Percentiles rank a stretch among this genome's conserved stretches.
These are phyloP conservation scores for Poa annua DNA, from an alignment of 176 grass and related monocot genomes.

Conservation along the genomic window DNA sequence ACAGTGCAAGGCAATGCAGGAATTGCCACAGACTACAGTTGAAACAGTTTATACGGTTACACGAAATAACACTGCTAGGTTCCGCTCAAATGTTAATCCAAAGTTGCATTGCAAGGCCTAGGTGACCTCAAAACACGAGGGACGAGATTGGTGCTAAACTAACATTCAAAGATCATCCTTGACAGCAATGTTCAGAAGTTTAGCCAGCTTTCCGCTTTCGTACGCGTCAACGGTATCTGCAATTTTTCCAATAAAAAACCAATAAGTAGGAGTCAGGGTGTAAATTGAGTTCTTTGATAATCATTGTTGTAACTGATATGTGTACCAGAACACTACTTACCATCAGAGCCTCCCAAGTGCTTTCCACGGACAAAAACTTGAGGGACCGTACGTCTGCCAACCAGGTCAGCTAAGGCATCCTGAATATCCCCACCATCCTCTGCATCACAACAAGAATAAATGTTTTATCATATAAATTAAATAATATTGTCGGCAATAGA, in stretches of 20 bases:
- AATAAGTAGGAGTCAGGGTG: neutral
- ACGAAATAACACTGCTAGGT: neutral
- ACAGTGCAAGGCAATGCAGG: neutral
- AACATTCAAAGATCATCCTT: constrained; percentile 58
- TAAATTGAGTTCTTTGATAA: neutral
- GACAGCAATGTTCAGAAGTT: constrained; percentile 54
- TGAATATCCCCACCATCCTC: constrained; percentile 72
- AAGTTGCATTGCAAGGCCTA: neutral
- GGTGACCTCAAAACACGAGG: constrained; percentile 11
- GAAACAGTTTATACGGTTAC: neutral
- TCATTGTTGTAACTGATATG: neutral
- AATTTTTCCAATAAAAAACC: constrained; percentile 15
- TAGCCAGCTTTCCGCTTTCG: constrained; percentile 60
- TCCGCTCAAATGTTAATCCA: constrained; percentile 8
- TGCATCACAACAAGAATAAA: constrained; percentile 35
- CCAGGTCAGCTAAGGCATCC: constrained; percentile 59
- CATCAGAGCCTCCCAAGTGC: constrained; percentile 73
- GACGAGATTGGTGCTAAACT: neutral
- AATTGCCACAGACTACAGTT: neutral
- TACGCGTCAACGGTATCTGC: constrained; percentile 71
- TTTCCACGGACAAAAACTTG: constrained; percentile 76
- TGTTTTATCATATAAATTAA: neutral
- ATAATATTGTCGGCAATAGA: neutral
- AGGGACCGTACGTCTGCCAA: constrained; percentile 66
- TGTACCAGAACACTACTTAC: constrained; percentile 50